phyloP scores from a whole-genome alignment of 192 early-diverging fungal species.

The Lobosporangium transversale region DNA sequence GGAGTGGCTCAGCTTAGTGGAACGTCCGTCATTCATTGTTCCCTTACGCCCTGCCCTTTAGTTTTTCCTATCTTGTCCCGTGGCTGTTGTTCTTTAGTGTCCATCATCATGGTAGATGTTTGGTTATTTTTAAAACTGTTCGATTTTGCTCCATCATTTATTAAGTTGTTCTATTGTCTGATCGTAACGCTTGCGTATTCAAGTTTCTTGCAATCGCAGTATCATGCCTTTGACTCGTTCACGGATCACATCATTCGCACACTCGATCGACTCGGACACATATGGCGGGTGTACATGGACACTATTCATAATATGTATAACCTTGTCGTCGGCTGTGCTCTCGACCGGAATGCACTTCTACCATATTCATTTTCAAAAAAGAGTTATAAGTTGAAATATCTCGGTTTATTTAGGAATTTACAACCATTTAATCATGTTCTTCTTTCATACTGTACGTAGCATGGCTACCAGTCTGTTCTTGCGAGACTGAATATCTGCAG shows the following conservation, averaged over 20 bases:
- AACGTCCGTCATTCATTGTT: no score
- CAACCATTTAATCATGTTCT: no score
- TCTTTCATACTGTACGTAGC: conserved; percentile 35
- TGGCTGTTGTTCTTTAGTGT: not conserved
- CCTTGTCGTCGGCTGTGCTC: conserved; percentile 33
- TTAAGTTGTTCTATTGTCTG: no score
- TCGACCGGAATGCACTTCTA: conserved; percentile 59
- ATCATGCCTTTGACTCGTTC: conserved; percentile 60
- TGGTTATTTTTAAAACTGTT: no score
- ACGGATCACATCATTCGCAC: conserved; percentile 55
- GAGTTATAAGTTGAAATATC: not conserved
- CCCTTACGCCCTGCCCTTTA: no score
- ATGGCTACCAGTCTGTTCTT: conserved; percentile 30
- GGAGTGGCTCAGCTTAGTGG: no score
- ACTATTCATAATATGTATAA: conserved; percentile 53
- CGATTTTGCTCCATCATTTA: no score
- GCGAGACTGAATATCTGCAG: conserved; percentile 18
- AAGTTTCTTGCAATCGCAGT: conserved; percentile 10
- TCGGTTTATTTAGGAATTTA: not conserved
- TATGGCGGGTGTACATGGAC: conserved; percentile 60
- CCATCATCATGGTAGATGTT: no score
- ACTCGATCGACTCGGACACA: conserved; percentile 48
- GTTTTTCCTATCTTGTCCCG: not conserved
- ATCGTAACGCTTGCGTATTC: no score
- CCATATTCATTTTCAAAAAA: not conserved